Evolutionary conservation across 352 stramenopile species (phyloP), one percentile per base, ranked within the genome.

Genomic region (Pseudoperonospora humuli): DNA sequence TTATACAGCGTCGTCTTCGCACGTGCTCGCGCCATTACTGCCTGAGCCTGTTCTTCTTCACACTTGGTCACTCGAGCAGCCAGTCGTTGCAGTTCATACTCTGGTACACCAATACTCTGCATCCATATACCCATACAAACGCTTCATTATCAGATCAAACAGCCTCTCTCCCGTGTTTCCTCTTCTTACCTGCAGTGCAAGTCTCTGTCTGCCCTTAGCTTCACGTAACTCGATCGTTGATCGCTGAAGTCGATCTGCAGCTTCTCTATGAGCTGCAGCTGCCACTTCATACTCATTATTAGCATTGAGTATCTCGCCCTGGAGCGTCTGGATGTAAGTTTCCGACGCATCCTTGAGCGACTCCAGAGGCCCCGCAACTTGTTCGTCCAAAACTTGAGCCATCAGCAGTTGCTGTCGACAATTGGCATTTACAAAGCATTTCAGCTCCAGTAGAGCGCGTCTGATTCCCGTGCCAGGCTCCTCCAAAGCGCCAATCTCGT

Each of bases 1-100:
- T 89, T 80, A 61, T 88, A 89, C 35, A 93, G 45, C n/a, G 62
- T 57, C 38, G 63, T 85, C 68, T 93, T 93, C 20, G 71, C 64
- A 21, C 80, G 63, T 23, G 61, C 67, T 43, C 76, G 76, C 5
- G 45, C 46, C 45, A 84, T 61, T 48, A 83, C 57, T 0, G 77
- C 74, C 27, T 84, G 67, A 31, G 63, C 55, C 7, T 74, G 64
- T 28, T 85, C 73, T 10, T 89, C 75, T 29, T 84, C 61, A 47
- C 71, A 80, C 29, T 63, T 82, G 7, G 57, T 39, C 17, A 90
- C 72, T 18, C 70, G 64, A 15, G 55, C 50, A 9, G 80, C 72
- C 19, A 93, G 65, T 14, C 80, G 65, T 57, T 89, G 75, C 21
- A 93, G 47, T 53, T 93, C 80, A 57, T 90, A 93, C 57, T 67